phyloP scores from a whole-genome alignment of 108 stramenopile species.

The Nitzschia sp. region DNA sequence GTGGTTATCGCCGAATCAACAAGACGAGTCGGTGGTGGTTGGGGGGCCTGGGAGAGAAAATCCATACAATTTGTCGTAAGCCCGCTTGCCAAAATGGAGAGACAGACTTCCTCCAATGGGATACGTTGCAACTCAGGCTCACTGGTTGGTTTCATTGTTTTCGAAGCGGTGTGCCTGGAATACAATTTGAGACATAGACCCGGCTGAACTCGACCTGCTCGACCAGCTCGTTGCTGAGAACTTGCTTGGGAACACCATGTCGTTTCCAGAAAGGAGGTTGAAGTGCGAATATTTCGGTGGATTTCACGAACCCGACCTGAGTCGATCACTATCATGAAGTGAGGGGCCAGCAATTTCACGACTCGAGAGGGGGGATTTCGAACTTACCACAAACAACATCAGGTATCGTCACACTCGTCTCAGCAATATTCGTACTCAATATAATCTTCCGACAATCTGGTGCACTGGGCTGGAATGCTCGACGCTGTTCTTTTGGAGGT shows the following conservation, averaged over 20 bases:
- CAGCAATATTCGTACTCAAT: constrained; percentile 78
- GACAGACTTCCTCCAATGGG: constrained; percentile 85
- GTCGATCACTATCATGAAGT: constrained; percentile 55
- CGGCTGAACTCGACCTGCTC: constrained; percentile 91
- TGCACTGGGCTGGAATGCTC: constrained; percentile 54
- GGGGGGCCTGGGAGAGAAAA: constrained; percentile 87
- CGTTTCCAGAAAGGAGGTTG: constrained; percentile 66
- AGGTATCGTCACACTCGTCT: constrained; percentile 94
- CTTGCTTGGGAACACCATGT: constrained; percentile 88
- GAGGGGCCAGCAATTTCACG: neutral
- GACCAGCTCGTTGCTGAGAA: constrained; percentile 88
- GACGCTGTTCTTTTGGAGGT: constrained; percentile 66
- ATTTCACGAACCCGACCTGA: constrained; percentile 78
- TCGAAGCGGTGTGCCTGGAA: constrained; percentile 60
- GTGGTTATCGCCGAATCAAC: constrained; percentile 63
- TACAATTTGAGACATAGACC: constrained; percentile 89
- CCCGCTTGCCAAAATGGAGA: constrained; percentile 65
- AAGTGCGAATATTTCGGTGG: constrained; percentile 60
- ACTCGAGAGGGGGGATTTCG: too few species aligned
- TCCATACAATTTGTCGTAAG: constrained; percentile 50
- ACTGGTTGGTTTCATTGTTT: constrained; percentile 57
- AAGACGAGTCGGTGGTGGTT: constrained; percentile 80
- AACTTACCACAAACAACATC: constrained; percentile 77
- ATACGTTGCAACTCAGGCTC: constrained; percentile 90
- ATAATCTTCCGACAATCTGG: constrained; percentile 76